These are phyloP conservation scores for Annulohypoxylon bovei DNA, from an alignment of 495 filamentous ascomycete species.

Conservation along the genomic window DNA sequence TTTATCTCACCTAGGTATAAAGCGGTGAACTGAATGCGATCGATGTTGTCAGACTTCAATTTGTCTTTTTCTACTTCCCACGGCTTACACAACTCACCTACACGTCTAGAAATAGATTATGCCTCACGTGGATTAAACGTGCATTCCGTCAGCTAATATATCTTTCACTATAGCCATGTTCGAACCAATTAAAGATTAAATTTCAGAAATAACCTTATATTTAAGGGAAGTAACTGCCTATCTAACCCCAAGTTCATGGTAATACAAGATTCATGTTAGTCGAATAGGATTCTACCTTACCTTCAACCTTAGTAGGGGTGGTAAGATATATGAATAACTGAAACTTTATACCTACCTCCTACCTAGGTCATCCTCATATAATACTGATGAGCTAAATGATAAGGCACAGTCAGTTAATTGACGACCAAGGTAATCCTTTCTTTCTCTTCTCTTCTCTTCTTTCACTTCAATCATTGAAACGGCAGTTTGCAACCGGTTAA, in stretches of 20 bases:
- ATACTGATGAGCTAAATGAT: neutral
- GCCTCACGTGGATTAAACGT: constrained; percentile 6
- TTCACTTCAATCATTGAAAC: neutral
- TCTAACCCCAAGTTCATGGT: neutral
- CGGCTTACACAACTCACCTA: neutral
- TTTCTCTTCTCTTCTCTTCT: neutral
- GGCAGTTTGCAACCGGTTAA: constrained; percentile 2
- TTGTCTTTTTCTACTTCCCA: constrained; percentile 3
- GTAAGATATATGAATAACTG: neutral
- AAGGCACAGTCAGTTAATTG: neutral
- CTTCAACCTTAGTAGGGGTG: neutral
- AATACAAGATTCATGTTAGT: constrained; percentile 14
- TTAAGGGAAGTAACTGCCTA: neutral
- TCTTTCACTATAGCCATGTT: constrained; percentile 5
- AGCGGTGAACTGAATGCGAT: neutral
- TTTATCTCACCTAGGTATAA: neutral
- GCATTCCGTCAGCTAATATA: constrained; percentile 7
- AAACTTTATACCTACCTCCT: neutral
- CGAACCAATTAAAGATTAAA: constrained; percentile 9
- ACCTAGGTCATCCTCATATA: neutral
- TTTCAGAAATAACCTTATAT: neutral
- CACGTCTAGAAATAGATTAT: neutral
- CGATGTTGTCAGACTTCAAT: neutral
- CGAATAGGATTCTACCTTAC: constrained; percentile 1
- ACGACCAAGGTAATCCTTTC: neutral